These are phyloP conservation scores for Orbilia blumenaviensis DNA, from an alignment of 2,329 filamentous ascomycete genomes.

Conservation along the genomic window DNA sequence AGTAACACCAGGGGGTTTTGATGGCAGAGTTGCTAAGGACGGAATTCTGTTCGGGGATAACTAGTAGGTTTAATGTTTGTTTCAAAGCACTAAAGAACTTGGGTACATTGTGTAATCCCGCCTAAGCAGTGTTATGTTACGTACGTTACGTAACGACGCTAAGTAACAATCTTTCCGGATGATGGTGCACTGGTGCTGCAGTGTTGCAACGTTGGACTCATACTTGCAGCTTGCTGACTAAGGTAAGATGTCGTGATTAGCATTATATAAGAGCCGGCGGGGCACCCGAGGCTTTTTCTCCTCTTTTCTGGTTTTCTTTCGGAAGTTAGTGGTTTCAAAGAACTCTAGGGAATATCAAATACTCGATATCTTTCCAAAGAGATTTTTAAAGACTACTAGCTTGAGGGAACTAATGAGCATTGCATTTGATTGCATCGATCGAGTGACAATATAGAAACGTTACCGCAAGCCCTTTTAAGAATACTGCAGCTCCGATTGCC, in stretches of 20 bases:
- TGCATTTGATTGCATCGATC: neutral
- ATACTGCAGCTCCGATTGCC: too few species aligned
- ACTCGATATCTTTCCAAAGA: neutral
- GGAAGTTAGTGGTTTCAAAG: neutral
- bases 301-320: neutral
- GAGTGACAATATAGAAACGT: neutral
- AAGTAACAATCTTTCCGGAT: too few species aligned
- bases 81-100: too few species aligned
- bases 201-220: neutral
- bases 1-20: too few species aligned
- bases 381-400: neutral
- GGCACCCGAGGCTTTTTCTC: conserved; percentile 1
- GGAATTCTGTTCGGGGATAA: too few species aligned
- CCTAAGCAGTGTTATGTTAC: too few species aligned
- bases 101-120: too few species aligned
- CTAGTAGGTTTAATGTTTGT: too few species aligned
- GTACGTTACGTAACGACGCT: too few species aligned
- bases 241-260: conserved; percentile 30
- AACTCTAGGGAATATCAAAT: neutral
- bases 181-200: too few species aligned
- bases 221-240: neutral
- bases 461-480: too few species aligned
- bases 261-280: conserved; percentile 24
- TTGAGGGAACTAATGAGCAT: neutral
- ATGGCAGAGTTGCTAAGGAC: too few species aligned